Evolutionary conservation across 192 early-diverging fungal species (phyloP), one percentile per base, ranked within the genome.

Genomic region (Neocallimastix lanati): DNA sequence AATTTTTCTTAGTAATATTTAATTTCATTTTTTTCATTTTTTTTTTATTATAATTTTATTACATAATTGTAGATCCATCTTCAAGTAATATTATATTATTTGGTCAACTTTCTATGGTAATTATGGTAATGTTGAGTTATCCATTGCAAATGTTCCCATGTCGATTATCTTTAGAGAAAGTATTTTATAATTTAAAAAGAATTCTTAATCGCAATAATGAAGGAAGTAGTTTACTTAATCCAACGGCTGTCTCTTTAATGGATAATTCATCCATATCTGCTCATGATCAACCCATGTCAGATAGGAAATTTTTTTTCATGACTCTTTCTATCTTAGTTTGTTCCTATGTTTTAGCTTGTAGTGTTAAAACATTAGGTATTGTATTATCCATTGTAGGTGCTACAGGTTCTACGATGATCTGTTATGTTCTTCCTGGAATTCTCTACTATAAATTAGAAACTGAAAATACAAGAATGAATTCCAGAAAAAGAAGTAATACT

Each of bases 141-240:
- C 96, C 98, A 29, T 85, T 99, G 12, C 98, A 99, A 84, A 91
- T 90, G 79, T 95, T 97, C 80, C 98, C 98, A 4, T 92, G 92
- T 80, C 89, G 98, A 37, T 92, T 91, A 11, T 96, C 91, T 33
- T 84, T 96, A 28, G 94, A 97, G 83, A 98, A 98, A 85, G 90
- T 98, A 9, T 40, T 94, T 12, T 85, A 35, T 77, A 35, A 77
- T 13, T 29, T 35, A 14, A 35, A 77, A 77, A 77, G 77, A 33
- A 35, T 29, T 13, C 4, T 33, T 77, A 77, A 77, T 35, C 14
- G 7, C 14, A 77, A 33, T 77, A 77, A 77, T 33, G 33, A 77
- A 12, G 77, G 7, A 13, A 9, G 15, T 80, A 28, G 28, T 40
- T 12, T 67, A 33, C 5, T 50, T n/a, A 29, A 29, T 37, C 80